phyloP scores from a whole-genome alignment of 805 yeast genomes.

The Wickerhamiella qilinensis region DNA sequence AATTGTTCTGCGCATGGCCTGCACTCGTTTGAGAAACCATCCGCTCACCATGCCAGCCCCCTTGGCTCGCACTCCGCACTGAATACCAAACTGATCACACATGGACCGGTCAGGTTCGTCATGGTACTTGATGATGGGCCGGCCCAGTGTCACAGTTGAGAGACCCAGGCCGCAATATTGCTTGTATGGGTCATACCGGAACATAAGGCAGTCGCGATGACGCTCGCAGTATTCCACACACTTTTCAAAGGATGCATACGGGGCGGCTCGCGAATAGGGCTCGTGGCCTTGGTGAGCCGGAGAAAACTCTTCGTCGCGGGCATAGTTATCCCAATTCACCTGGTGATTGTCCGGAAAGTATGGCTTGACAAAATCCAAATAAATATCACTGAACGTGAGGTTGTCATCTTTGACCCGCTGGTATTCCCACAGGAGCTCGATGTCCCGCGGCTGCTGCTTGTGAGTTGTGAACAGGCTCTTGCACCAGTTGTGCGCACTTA shows the following conservation, averaged over 20 bases:
- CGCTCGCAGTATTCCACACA: constrained; percentile 14
- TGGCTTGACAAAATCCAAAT: constrained; percentile 15
- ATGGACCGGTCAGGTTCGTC: constrained; percentile 4
- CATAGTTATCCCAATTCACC: constrained; percentile 18
- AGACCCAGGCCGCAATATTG: constrained; percentile 18
- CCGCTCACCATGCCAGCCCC: constrained; percentile 13
- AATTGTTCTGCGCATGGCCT: constrained; percentile 13
- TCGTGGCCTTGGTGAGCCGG: neutral
- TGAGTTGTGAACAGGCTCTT: constrained; percentile 14
- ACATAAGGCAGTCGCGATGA: constrained; percentile 13
- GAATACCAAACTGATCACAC: constrained; percentile 7
- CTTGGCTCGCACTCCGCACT: constrained; percentile 7
- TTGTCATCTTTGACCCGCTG: constrained; percentile 7
- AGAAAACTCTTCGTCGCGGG: constrained; percentile 12
- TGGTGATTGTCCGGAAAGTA: constrained; percentile 10
- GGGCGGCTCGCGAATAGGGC: constrained; percentile 1
- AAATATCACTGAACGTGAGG: constrained; percentile 15
- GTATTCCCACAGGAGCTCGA: constrained; percentile 15
- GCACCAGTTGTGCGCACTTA: constrained; percentile 16
- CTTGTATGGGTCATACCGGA: constrained; percentile 13
- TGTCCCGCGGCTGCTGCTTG: constrained; percentile 12
- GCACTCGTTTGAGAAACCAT: constrained; percentile 17
- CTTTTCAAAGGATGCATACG: constrained; percentile 12
- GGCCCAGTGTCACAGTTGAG: constrained; percentile 16
- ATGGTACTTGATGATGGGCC: constrained; percentile 12